A percentile compares a stretch with the other conserved stretches of the same genome.
These are phyloP conservation scores for Myotisia sp. DNA, from an alignment of 2,329 filamentous ascomycete genomes.

Conservation along the genomic window DNA sequence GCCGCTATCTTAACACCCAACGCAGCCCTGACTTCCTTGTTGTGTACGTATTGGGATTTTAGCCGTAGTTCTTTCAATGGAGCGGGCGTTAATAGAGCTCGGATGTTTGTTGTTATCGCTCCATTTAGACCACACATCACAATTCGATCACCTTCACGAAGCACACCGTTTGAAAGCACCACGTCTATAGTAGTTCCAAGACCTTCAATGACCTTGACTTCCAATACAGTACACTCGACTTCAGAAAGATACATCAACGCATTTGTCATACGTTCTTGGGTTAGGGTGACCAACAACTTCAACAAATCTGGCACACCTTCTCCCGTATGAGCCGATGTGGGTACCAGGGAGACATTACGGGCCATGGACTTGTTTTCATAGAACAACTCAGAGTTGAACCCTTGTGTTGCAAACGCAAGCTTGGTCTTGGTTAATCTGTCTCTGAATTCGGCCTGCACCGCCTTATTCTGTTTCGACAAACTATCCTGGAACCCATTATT, in stretches of 20 bases:
- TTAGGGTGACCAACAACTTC: constrained; percentile 81
- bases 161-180: constrained; percentile 85
- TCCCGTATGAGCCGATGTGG: constrained; percentile 94
- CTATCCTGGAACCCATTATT: constrained; percentile 98
- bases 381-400: constrained; percentile 94
- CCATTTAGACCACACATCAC: constrained; percentile 95
- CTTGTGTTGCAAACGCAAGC: constrained; percentile 85
- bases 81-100: constrained; percentile 83
- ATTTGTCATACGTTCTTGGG: constrained; percentile 93
- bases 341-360: constrained; percentile 84
- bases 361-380: constrained; percentile 98
- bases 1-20: constrained; percentile 98
- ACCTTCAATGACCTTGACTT: constrained; percentile 98
- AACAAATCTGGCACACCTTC: constrained; percentile 98
- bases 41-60: constrained; percentile 94
- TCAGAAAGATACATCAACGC: constrained; percentile 97
- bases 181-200: constrained; percentile 98
- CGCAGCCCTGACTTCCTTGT: constrained; percentile 97
- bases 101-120: constrained; percentile 85
- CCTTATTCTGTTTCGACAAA: constrained; percentile 76
- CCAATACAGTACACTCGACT: constrained; percentile 91
- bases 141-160: constrained; percentile 86
- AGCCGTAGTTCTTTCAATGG: constrained; percentile 87
- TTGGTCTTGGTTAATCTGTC: constrained; percentile 85
- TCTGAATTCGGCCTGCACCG: constrained; percentile 85